These are phyloP conservation scores for Chlamydomonas sp. DNA, from an alignment of 139 green algal species.

Conservation along the genomic window DNA sequence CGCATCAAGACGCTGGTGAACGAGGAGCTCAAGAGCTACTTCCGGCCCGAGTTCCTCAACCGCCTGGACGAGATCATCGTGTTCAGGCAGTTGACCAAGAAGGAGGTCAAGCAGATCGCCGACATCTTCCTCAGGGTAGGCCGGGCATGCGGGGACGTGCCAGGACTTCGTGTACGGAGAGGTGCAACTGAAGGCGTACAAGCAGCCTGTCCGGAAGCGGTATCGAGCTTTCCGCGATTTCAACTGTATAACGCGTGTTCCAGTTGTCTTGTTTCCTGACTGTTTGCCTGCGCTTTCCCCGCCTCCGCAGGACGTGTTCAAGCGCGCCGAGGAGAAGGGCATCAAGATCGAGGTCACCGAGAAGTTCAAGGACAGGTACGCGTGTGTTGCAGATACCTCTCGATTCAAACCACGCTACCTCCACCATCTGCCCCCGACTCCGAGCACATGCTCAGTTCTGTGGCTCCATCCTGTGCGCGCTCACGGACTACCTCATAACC, in stretches of 20 bases:
- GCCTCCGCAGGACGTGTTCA: constrained; percentile 81
- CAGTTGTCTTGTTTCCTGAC: background rate
- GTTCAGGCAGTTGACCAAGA: constrained; percentile 99
- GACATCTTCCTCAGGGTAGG: constrained; percentile 98
- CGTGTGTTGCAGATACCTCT: background rate
- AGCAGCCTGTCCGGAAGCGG: too few species aligned
- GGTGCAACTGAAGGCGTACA: background rate
- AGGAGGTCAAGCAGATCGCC: constrained; percentile 98
- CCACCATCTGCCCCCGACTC: background rate
- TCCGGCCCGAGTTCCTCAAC: constrained; percentile 99
- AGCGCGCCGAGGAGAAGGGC: constrained; percentile 92
- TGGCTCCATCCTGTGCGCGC: background rate
- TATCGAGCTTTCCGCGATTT: too few species aligned
- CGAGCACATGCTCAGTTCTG: background rate
- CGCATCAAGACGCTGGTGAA: constrained; percentile 95
- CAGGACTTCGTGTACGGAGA: background rate
- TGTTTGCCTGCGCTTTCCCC: background rate
- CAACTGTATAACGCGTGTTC: too few species aligned
- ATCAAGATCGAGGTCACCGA: constrained; percentile 94
- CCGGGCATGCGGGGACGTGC: background rate
- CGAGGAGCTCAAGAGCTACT: constrained; percentile 99
- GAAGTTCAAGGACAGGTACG: constrained; percentile 54
- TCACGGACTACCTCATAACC: background rate
- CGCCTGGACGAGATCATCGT: constrained; percentile 99
- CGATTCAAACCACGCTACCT: background rate